phyloP scores from a whole-genome alignment of 805 yeast genomes.

The Kluyveromyces siamensis region DNA sequence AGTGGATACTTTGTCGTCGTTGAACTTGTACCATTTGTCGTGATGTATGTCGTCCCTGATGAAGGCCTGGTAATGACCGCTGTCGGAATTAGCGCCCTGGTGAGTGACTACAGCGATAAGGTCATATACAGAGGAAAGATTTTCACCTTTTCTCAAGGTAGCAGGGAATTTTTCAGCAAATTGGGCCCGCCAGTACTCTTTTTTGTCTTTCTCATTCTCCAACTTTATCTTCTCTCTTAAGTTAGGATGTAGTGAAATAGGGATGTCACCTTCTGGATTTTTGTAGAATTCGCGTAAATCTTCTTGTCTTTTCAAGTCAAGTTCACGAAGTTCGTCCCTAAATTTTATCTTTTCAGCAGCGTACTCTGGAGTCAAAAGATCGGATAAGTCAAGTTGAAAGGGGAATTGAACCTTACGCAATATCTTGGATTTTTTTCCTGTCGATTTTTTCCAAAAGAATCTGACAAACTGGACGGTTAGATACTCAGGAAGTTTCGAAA shows the following conservation, averaged over 20 bases:
- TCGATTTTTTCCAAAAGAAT: slow-evolving; percentile 92
- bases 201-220: slow-evolving; percentile 34
- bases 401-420: slow-evolving; percentile 93
- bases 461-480: slow-evolving; percentile 88
- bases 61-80: slow-evolving; percentile 95
- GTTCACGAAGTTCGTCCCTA: slow-evolving; percentile 68
- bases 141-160: slow-evolving; percentile 50
- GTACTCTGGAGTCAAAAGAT: slow-evolving; percentile 72
- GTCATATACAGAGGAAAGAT: slow-evolving; percentile 83
- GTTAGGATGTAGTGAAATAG: slow-evolving; percentile 32
- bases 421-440: slow-evolving; percentile 84
- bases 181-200: slow-evolving; percentile 42
- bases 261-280: slow-evolving; percentile 11
- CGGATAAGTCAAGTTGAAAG: slow-evolving; percentile 80
- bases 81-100: slow-evolving; percentile 90
- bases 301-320: slow-evolving; percentile 68
- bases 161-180: slow-evolving; percentile 38
- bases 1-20: slow-evolving; percentile 78
- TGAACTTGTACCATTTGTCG: slow-evolving; percentile 86
- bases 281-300: slow-evolving; percentile 50
- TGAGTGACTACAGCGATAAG: slow-evolving; percentile 81
- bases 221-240: slow-evolving; percentile 50
- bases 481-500: slow-evolving; percentile 76
- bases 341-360: slow-evolving; percentile 55
- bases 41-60: slow-evolving; percentile 66